Base-by-base conservation (phyloP, 1,139 yeast genomes). In the Zhuliangozyma parablackwelliae region DNA sequence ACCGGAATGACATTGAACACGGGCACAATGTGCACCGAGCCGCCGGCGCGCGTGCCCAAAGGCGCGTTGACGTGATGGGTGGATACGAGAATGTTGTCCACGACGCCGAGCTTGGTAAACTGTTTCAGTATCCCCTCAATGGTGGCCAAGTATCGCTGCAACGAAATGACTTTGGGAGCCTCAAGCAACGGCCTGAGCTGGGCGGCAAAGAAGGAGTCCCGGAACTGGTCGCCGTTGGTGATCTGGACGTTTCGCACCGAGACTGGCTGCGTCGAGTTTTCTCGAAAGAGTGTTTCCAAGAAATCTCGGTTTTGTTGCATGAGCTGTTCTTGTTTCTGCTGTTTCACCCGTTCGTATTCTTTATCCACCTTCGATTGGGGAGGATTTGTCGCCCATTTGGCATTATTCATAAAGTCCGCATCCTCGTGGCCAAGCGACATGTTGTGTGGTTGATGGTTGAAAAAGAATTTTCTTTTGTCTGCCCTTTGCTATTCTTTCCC, bases 1-100 rank as follows among this genome's bases (percentile, higher is more conserved):
- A 75, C 72, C 0, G 94, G 94, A 10, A 69, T 43, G 2, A 83
- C 48, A 37, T 75, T 71, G 42, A 84, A 59, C n/a, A 72, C 69
- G 0, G 89, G 83, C 0, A 72, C 69, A 10, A 84, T 50, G 21
- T 71, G 69, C 10, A 78, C 38, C 3, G 67, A 50, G 28, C 59
- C 48, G 26, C 23, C 23, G 12, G n/a, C 20, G 11, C 9, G 7
- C 8, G 10, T 6, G 11, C 13, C 35, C 36, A 7, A 7, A 38
- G 37, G 29, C 10, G 40, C 42, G 28, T 46, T 66, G 28, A 56
- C 51, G 30, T 67, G 69, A 37, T 63, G 54, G 26, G 78, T 51
- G 8, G 65, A 60, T 11, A 74, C 65, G 30, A 62, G 43, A 28
- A 75, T 57, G 35, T 70, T 64, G 32, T 72, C 74, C 37, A 73